These are phyloP conservation scores for Apiospora kogelbergensis DNA, from an alignment of 2,329 filamentous ascomycete species.

Conservation along the genomic window DNA sequence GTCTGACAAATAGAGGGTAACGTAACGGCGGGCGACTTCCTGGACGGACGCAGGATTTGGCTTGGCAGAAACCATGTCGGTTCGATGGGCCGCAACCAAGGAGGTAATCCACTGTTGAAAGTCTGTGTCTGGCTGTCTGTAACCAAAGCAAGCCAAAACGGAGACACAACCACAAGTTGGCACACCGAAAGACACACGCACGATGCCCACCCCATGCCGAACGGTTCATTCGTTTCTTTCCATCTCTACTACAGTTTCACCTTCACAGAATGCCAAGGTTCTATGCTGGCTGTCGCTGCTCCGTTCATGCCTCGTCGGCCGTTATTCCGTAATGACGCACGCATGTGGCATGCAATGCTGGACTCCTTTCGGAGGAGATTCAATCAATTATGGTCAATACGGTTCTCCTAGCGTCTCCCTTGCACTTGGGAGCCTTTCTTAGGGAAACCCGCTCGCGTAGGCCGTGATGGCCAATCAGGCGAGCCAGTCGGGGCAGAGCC, in stretches of 20 bases:
- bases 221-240: neutral
- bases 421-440: neutral
- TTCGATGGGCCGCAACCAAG: neutral
- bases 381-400: neutral
- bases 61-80: neutral
- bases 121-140: neutral
- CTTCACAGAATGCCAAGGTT: neutral
- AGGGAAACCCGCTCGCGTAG: neutral
- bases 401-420: neutral
- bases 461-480: slow-evolving; percentile 12
- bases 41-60: neutral
- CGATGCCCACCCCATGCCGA: neutral
- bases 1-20: slow-evolving; percentile 1
- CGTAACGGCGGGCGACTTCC: neutral
- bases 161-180: neutral
- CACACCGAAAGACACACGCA: neutral
- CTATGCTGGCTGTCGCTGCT: neutral
- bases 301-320: neutral
- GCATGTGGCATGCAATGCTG: neutral
- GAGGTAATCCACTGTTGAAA: neutral
- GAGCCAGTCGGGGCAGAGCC: slow-evolving; percentile 4
- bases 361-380: neutral
- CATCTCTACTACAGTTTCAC: neutral
- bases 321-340: neutral
- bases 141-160: neutral